These are phyloP conservation scores for Chytridiales sp. DNA, from an alignment of 371 early-diverging fungal genomes.

Conservation along the genomic window DNA sequence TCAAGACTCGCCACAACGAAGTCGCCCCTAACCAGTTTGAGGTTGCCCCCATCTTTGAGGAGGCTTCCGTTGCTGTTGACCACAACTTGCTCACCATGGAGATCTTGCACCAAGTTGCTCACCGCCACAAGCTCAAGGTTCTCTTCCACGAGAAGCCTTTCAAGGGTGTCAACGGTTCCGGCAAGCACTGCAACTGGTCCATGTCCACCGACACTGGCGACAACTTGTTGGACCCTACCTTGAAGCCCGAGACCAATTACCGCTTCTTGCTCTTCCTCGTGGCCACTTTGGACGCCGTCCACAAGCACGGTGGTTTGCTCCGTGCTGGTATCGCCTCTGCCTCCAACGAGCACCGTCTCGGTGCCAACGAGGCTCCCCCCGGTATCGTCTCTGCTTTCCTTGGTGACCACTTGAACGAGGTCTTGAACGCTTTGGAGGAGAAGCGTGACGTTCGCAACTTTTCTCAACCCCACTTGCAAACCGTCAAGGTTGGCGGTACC, in stretches of 20 bases:
- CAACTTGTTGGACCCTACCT: constrained; percentile 92
- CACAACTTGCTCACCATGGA: constrained; percentile 98
- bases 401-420: constrained; percentile 92
- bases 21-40: constrained; percentile 99
- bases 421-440: constrained; percentile 87
- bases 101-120: constrained; percentile 92
- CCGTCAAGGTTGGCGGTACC: constrained; percentile 93
- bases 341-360: constrained; percentile 96
- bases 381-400: constrained; percentile 95
- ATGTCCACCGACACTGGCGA: constrained; percentile 91
- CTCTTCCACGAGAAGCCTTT: constrained; percentile 99
- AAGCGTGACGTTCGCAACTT: constrained; percentile 79
- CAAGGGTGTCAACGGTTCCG: constrained; percentile 96
- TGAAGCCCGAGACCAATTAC: constrained; percentile 92
- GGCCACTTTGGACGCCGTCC: constrained; percentile 85
- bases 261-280: constrained; percentile 93
- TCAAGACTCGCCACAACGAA: constrained; percentile 99
- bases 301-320: constrained; percentile 85
- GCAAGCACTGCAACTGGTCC: constrained; percentile 99
- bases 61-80: constrained; percentile 94
- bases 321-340: constrained; percentile 89
- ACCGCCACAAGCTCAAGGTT: constrained; percentile 92
- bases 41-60: constrained; percentile 96
- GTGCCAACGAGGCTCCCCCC: constrained; percentile 98
- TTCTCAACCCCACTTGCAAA: constrained; percentile 77